Evolutionary conservation across 768 basidiomycete species (phyloP), one percentile per base, ranked within the genome.

Genomic region (Leccinum barrowsii): DNA sequence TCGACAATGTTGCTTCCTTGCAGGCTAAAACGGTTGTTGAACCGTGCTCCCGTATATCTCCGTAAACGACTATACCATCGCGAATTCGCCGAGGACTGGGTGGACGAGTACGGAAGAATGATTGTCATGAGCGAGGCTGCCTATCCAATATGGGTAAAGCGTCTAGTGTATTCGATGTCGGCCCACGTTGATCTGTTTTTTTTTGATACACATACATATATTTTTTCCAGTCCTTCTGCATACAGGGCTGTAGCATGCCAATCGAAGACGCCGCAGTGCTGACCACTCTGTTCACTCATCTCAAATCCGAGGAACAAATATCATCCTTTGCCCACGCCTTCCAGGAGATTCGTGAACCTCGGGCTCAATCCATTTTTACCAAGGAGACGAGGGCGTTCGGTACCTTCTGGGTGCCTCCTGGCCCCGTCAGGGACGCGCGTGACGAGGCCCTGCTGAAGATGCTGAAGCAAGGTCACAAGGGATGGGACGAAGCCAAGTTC

Each of bases 61-160:
- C 76, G 78, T 2, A 71, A 80, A 11, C 70, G 74, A 30, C 63
- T 78, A 32, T 77, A 79, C 34, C 54, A 69, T 32, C 73, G 63
- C 17, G 59, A 71, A 17, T 70, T 74, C 28, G 70, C 81, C n/a
- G 82, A 85, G 24, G 78, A 75, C 30, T 78, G 82, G 72, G 78
- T 78, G 11, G 83, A 85, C 59, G 77, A 81, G 32, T 65, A 75
- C 11, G 82, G 80, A 30, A 75, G 78, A 58, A 64, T 85, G 40
- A 80, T 83, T 24, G 65, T 86, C 34, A 77, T 85, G 48, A 81
- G 85, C 50, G 84, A 86, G 60, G 82, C 85, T 7, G 84, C 82
- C 7, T 85, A 85, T 70, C 82, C 86, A 6, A 73, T 82, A 60
- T 72, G 82, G 71, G 85, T 81, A 62, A 62, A 73, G 65, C 11